phyloP scores from a whole-genome alignment of 1,284 basidiomycete genomes.

The Peniophora sp. region DNA sequence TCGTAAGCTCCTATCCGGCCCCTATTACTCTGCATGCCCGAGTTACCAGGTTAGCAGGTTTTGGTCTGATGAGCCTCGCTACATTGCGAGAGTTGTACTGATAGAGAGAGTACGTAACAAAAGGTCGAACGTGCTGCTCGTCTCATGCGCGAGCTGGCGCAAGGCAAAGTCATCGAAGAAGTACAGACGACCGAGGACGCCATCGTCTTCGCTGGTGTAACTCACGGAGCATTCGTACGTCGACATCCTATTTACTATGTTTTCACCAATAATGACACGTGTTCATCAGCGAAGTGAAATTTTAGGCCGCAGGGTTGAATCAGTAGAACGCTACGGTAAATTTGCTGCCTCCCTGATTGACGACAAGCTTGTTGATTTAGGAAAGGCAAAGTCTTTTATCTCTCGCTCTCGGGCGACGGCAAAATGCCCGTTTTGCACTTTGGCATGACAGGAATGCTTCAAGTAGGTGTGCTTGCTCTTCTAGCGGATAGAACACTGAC shows the following conservation, averaged over 20 bases:
- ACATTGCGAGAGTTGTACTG: too few species aligned
- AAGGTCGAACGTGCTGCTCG: constrained; percentile 71
- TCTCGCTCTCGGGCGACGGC: constrained; percentile 59
- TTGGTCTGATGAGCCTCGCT: neutral
- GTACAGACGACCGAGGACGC: constrained; percentile 61
- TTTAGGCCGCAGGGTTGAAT: constrained; percentile 47
- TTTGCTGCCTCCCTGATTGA: neutral
- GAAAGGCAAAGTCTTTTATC: constrained; percentile 78
- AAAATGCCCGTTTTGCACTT: constrained; percentile 70
- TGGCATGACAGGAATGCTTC: constrained; percentile 80
- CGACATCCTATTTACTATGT: neutral
- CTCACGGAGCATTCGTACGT: constrained; percentile 62
- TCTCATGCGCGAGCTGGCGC: constrained; percentile 47
- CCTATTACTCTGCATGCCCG: constrained; percentile 51
- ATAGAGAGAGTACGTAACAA: too few species aligned
- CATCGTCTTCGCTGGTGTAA: constrained; percentile 60
- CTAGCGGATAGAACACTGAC: neutral
- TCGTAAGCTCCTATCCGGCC: too few species aligned
- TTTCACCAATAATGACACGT: neutral
- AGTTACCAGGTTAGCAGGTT: constrained; percentile 45
- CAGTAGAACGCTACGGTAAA: constrained; percentile 58
- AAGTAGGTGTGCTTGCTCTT: constrained; percentile 31
- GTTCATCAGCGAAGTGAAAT: constrained; percentile 47
- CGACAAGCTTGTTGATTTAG: neutral
- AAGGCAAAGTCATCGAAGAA: constrained; percentile 46